A percentile compares a stretch with the other conserved stretches of the same genome.
Conservation (phyloP, 129 eudicot genomes). For the Tagetes erecta region DNA sequence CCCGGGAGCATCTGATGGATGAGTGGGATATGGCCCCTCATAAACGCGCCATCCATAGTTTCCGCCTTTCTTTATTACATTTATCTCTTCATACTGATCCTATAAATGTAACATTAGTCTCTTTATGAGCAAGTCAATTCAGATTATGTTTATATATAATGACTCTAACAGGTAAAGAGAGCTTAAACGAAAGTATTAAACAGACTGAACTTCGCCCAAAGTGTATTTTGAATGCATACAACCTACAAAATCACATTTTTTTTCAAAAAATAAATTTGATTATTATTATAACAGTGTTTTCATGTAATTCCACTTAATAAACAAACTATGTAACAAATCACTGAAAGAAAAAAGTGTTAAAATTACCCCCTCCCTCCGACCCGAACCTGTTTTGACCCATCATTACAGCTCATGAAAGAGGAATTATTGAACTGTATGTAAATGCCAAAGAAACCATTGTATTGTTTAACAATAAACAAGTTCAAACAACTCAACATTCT, state of each 20-base stretch:
- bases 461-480: no score
- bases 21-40: slow-evolving; percentile 60
- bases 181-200: neutral
- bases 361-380: neutral
- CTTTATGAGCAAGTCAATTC: neutral
- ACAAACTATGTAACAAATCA: neutral
- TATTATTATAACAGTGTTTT: neutral
- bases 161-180: neutral
- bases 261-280: neutral
- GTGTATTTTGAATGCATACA: neutral
- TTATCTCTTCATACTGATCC: slow-evolving; percentile 81
- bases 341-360: neutral
- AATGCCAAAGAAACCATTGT: no score
- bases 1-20: slow-evolving; percentile 48
- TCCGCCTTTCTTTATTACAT: slow-evolving; percentile 62
- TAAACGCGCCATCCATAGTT: slow-evolving; percentile 88
- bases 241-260: neutral
- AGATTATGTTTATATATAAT: neutral
- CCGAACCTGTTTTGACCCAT: neutral
- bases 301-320: neutral
- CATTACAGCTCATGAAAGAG: no score
- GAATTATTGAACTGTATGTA: no score
- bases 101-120: slow-evolving; percentile 1
- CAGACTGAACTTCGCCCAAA: neutral
- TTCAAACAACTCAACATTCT: no score